Percentiles rank a stretch among this genome's conserved stretches.
Evolutionary conservation across 2,329 filamentous ascomycete species (phyloP).

Genomic region (Aspergillus sp.): DNA sequence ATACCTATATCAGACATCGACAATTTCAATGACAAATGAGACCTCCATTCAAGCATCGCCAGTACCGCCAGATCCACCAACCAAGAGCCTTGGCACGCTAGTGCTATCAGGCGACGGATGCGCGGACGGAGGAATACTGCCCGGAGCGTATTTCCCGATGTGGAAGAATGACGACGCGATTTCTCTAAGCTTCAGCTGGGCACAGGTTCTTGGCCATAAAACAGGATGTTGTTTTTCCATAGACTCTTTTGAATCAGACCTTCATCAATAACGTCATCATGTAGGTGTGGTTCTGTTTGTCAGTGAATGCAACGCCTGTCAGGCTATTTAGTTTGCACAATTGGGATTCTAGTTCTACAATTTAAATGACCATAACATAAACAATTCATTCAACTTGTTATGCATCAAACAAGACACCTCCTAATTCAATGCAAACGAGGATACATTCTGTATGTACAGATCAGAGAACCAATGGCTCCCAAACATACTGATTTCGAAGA

Average conservation of each 20-base stretch:
- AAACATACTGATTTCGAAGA: neutral
- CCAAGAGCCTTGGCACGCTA: conserved; percentile 5
- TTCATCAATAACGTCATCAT: too few species aligned
- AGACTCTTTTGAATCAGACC: too few species aligned
- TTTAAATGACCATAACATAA: too few species aligned
- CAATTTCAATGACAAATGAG: neutral
- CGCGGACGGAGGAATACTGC: neutral
- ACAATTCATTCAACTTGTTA: too few species aligned
- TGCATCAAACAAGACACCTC: too few species aligned
- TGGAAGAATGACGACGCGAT: neutral
- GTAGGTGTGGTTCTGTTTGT: too few species aligned
- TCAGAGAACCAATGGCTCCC: neutral
- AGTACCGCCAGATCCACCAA: neutral
- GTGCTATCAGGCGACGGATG: neutral
- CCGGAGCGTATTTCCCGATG: conserved; percentile 3
- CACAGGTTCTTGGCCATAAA: too few species aligned
- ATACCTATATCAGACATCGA: neutral
- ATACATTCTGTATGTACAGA: neutral
- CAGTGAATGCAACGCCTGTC: too few species aligned
- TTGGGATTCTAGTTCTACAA: too few species aligned
- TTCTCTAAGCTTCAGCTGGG: too few species aligned
- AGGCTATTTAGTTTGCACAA: too few species aligned
- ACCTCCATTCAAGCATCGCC: neutral
- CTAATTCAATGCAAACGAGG: neutral
- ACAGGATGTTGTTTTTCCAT: too few species aligned